Conservation (phyloP, 2,329 filamentous ascomycete genomes). For the Fusarium sulawesiense region DNA sequence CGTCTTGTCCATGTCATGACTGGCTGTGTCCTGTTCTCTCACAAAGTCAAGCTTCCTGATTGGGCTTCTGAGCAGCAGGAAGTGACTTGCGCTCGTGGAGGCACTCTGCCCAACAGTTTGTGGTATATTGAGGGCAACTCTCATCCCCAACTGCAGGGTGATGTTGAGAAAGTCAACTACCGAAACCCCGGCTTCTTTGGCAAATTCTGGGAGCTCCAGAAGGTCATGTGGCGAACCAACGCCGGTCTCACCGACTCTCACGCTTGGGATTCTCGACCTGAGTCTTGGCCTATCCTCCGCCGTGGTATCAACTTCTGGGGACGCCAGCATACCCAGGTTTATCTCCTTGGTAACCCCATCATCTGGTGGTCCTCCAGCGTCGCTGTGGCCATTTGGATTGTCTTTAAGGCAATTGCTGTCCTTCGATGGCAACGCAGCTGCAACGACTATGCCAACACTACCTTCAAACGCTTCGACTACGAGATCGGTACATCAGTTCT, state of each 20-base stretch:
- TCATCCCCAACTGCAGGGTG: constrained; percentile 78
- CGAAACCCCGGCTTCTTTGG: constrained; percentile 92
- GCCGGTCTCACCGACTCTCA: constrained; percentile 96
- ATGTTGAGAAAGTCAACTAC: constrained; percentile 96
- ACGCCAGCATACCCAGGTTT: constrained; percentile 92
- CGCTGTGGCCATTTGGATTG: constrained; percentile 78
- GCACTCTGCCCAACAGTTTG: constrained; percentile 93
- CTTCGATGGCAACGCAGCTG: constrained; percentile 95
- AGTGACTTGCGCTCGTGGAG: constrained; percentile 94
- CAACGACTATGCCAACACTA: constrained; percentile 82
- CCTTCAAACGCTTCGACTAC: constrained; percentile 97
- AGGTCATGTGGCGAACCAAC: constrained; percentile 99
- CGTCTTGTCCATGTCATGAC: constrained; percentile 96
- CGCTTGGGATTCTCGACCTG: constrained; percentile 95
- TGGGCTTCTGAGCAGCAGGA: constrained; percentile 99
- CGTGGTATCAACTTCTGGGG: constrained; percentile 99
- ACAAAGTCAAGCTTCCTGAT: constrained; percentile 98
- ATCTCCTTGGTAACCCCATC: constrained; percentile 92
- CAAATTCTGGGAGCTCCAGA: constrained; percentile 97
- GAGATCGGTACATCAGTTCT: constrained; percentile 91
- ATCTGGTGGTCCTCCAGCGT: constrained; percentile 93
- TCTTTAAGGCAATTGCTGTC: constrained; percentile 88
- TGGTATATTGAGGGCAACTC: constrained; percentile 96
- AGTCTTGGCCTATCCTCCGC: constrained; percentile 89
- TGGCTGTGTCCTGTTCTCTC: constrained; percentile 94